A percentile compares a stretch with the other conserved stretches of the same genome.
These are phyloP conservation scores for Phytopythium boreale DNA, from an alignment of 352 stramenopile species.

Conservation along the genomic window DNA sequence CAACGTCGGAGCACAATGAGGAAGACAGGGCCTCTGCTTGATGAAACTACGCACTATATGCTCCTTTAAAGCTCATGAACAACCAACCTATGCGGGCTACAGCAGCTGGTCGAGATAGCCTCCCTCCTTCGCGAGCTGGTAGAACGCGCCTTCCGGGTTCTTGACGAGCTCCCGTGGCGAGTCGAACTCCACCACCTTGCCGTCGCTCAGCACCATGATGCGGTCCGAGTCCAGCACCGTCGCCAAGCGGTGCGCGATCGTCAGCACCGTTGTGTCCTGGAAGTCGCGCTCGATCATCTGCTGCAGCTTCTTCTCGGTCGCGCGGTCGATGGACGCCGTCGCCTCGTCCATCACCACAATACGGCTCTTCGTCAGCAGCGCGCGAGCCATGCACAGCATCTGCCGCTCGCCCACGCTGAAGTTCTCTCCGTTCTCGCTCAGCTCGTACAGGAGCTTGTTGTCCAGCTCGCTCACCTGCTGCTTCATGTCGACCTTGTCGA, in stretches of 20 bases:
- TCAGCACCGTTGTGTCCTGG: constrained; percentile 78
- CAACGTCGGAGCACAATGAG: no score
- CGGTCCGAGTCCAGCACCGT: constrained; percentile 88
- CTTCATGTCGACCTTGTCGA: no score
- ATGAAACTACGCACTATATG: no score
- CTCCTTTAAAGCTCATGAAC: no score
- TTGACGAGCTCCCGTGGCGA: no score
- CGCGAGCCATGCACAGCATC: constrained; percentile 85
- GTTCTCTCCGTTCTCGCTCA: background rate
- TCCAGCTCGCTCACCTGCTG: no score
- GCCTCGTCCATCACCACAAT: constrained; percentile 95
- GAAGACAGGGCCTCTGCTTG: no score
- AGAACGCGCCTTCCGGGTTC: no score
- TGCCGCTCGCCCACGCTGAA: constrained; percentile 83
- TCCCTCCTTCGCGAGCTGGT: no score
- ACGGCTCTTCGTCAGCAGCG: constrained; percentile 74
- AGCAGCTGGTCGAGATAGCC: no score
- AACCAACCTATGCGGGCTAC: no score
- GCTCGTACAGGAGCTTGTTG: no score
- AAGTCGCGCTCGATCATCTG: constrained; percentile 52
- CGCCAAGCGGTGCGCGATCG: constrained; percentile 89
- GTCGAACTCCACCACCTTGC: constrained; percentile 13
- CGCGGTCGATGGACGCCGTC: constrained; percentile 61
- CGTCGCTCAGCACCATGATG: constrained; percentile 82
- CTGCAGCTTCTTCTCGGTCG: constrained; percentile 50